A percentile compares a stretch with the other conserved stretches of the same genome.
phyloP scores from a whole-genome alignment of 2,329 filamentous ascomycete species.

The Talaromyces sp. region DNA sequence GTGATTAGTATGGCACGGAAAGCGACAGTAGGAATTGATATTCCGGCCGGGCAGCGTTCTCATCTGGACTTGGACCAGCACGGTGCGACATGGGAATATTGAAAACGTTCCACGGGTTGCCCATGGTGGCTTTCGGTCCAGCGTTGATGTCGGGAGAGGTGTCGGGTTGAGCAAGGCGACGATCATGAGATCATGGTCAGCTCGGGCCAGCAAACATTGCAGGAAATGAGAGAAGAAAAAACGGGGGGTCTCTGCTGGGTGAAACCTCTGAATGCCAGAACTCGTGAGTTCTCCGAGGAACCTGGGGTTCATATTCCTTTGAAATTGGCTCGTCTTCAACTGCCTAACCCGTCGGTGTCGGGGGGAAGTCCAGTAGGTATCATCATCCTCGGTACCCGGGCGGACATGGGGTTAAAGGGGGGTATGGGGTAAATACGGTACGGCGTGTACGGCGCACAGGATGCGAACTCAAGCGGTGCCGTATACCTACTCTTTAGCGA shows the following conservation, averaged over 20 bases:
- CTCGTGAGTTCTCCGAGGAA: too few species aligned
- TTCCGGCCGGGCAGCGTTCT: constrained; percentile 6
- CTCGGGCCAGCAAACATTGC: neutral
- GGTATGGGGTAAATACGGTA: neutral
- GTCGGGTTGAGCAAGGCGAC: neutral
- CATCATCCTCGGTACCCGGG: neutral
- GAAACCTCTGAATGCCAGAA: too few species aligned
- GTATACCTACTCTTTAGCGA: too few species aligned
- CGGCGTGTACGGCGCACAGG: too few species aligned
- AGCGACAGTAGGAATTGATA: constrained; percentile 12
- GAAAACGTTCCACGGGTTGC: constrained; percentile 2
- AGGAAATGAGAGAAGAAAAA: neutral
- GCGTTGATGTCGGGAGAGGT: neutral
- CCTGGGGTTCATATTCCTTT: too few species aligned
- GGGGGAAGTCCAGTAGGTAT: neutral
- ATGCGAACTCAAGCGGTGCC: too few species aligned
- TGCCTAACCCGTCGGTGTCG: neutral
- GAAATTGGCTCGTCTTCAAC: neutral
- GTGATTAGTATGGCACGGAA: constrained; percentile 1
- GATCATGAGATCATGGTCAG: constrained; percentile 7
- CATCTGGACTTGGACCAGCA: constrained; percentile 6
- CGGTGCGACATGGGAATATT: neutral
- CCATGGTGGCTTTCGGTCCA: neutral
- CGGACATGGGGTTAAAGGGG: neutral
- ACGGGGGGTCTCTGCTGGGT: too few species aligned